Evolutionary conservation across 441 rosid species (phyloP).

Genomic region (Biscutella laevigata): DNA sequence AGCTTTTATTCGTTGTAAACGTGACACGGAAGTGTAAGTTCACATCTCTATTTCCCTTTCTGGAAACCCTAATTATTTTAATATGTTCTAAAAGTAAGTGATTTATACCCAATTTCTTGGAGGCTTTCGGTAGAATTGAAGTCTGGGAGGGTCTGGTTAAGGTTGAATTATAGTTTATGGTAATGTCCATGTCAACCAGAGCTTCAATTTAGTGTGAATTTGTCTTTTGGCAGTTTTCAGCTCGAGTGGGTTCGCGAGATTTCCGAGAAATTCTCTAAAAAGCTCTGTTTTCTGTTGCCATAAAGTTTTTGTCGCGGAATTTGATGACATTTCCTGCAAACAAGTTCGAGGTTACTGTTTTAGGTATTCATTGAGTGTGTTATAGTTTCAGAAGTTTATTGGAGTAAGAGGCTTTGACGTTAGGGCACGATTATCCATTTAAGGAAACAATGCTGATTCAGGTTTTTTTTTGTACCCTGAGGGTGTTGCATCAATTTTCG

Average conservation of each 20-base stretch:
- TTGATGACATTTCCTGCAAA: constrained; percentile 13
- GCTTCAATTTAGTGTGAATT: constrained; percentile 12
- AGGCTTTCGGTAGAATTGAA: constrained; percentile 4
- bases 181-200: neutral
- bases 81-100: neutral
- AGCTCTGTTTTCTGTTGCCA: constrained; percentile 13
- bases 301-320: neutral
- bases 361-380: neutral
- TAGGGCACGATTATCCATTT: neutral
- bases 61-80: constrained; percentile 34
- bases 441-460: constrained; percentile 7
- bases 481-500: neutral
- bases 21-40: constrained; percentile 33
- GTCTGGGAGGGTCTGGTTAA: constrained; percentile 5
- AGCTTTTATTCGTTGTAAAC: constrained; percentile 19
- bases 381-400: neutral
- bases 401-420: neutral
- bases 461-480: neutral
- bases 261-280: constrained; percentile 16
- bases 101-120: constrained; percentile 17
- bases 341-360: constrained; percentile 5
- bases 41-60: neutral
- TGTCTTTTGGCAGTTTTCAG: constrained; percentile 22
- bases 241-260: constrained; percentile 14
- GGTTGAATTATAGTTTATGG: constrained; percentile 16